phyloP scores from a whole-genome alignment of 2,329 filamentous ascomycete species.

The Daldinia eschscholtzii region DNA sequence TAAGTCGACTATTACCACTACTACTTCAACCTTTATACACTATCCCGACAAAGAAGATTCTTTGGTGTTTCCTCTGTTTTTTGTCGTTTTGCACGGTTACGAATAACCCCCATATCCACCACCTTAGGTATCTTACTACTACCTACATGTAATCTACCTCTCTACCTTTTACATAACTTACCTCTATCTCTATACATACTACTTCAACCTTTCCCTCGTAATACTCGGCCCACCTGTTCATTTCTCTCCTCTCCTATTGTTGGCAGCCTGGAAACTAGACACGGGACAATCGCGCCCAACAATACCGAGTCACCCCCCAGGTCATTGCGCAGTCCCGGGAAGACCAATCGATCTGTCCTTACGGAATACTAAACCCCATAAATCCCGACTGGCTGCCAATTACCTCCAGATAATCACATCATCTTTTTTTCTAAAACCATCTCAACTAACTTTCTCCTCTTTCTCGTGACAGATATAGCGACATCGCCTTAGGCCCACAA shows the following conservation, averaged over 20 bases:
- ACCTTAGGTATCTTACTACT: background rate
- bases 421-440: constrained; percentile 27
- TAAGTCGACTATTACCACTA: constrained; percentile 44
- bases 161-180: constrained; percentile 18
- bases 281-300: constrained; percentile 25
- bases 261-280: constrained; percentile 48
- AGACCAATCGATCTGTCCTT: constrained; percentile 50
- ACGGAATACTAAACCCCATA: constrained; percentile 37
- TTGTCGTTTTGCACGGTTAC: constrained; percentile 2
- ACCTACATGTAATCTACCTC: constrained; percentile 1
- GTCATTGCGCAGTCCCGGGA: constrained; percentile 41
- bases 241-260: constrained; percentile 47
- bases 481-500: constrained; percentile 39
- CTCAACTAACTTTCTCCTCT: constrained; percentile 36
- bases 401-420: constrained; percentile 40
- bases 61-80: constrained; percentile 18
- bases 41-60: constrained; percentile 44
- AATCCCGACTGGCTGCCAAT: constrained; percentile 41
- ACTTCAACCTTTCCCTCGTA: constrained; percentile 30
- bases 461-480: constrained; percentile 34
- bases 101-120: constrained; percentile 4
- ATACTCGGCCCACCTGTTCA: constrained; percentile 45
- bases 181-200: constrained; percentile 24
- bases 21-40: constrained; percentile 1
- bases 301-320: constrained; percentile 33